A percentile compares a stretch with the other conserved stretches of the same genome.
Evolutionary conservation across 306 rosid genomes (phyloP).

Genomic region (Mucuna pruriens): DNA sequence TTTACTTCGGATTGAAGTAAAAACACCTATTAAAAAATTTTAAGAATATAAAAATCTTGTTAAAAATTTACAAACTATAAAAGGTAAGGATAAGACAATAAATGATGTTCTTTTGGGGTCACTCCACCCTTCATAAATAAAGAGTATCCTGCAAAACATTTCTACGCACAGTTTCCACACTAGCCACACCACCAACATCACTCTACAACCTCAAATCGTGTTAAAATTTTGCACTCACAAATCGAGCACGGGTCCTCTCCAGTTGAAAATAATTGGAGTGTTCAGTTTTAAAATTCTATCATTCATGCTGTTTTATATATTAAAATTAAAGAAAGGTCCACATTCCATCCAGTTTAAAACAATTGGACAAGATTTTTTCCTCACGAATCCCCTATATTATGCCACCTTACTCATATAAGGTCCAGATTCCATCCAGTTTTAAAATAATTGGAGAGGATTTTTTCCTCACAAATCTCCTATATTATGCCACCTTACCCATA

Average conservation of each 20-base stretch:
- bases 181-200: background rate
- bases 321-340: too few species aligned
- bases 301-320: too few species aligned
- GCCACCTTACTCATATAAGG: background rate
- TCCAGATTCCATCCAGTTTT: too few species aligned
- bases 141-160: conserved; percentile 2
- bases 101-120: background rate
- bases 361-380: too few species aligned
- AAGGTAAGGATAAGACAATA: background rate
- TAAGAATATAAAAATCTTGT: background rate
- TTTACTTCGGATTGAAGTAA: background rate
- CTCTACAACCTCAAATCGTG: background rate
- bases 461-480: too few species aligned
- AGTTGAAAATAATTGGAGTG: too few species aligned
- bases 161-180: background rate
- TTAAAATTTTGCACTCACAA: background rate
- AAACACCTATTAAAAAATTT: background rate
- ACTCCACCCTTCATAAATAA: background rate
- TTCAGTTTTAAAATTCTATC: too few species aligned
- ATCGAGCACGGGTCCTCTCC: too few species aligned
- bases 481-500: background rate
- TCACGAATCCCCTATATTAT: background rate
- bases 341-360: too few species aligned
- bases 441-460: too few species aligned
- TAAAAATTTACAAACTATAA: background rate